Evolutionary conservation across 305 asterid genomes (phyloP).

Genomic region (Plantago coronopus): DNA sequence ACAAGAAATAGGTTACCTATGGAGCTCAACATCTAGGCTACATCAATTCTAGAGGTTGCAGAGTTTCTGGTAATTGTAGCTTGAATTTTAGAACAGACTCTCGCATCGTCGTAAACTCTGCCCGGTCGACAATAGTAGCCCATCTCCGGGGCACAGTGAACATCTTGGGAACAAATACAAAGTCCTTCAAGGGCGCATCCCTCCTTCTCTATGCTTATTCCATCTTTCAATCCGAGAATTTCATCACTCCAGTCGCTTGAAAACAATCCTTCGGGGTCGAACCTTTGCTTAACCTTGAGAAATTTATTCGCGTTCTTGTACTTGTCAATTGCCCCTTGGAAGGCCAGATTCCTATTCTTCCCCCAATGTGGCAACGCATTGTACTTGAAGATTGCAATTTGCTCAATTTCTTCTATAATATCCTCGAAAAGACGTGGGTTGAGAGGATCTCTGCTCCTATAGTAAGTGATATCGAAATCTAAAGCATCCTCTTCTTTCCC

Average conservation of each 20-base stretch:
- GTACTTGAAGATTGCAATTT: slow-evolving; percentile 48
- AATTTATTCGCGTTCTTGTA: slow-evolving; percentile 26
- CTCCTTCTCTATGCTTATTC: slow-evolving; percentile 26
- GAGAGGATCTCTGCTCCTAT: slow-evolving; percentile 42
- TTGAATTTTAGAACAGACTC: slow-evolving; percentile 35
- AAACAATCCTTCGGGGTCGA: slow-evolving; percentile 39
- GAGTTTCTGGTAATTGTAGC: not conserved
- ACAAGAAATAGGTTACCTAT: no score
- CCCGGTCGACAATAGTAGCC: slow-evolving; percentile 44
- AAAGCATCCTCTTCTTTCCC: slow-evolving; percentile 47
- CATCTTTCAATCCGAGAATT: slow-evolving; percentile 39
- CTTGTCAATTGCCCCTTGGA: slow-evolving; percentile 37
- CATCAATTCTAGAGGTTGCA: no score
- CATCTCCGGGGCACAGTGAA: slow-evolving; percentile 42
- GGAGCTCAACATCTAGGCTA: no score
- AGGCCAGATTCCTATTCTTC: slow-evolving; percentile 51
- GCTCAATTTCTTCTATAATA: slow-evolving; percentile 46
- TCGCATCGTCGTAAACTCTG: slow-evolving; percentile 32
- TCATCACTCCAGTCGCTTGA: slow-evolving; percentile 55
- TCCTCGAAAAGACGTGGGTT: slow-evolving; percentile 41
- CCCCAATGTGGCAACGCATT: slow-evolving; percentile 56
- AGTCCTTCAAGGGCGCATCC: slow-evolving; percentile 58
- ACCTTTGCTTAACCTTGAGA: slow-evolving; percentile 23
- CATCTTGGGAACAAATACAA: slow-evolving; percentile 45
- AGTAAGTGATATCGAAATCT: slow-evolving; percentile 50